phyloP scores from a whole-genome alignment of 2,329 filamentous ascomycete genomes.

The Drechslerella coelobrocha region DNA sequence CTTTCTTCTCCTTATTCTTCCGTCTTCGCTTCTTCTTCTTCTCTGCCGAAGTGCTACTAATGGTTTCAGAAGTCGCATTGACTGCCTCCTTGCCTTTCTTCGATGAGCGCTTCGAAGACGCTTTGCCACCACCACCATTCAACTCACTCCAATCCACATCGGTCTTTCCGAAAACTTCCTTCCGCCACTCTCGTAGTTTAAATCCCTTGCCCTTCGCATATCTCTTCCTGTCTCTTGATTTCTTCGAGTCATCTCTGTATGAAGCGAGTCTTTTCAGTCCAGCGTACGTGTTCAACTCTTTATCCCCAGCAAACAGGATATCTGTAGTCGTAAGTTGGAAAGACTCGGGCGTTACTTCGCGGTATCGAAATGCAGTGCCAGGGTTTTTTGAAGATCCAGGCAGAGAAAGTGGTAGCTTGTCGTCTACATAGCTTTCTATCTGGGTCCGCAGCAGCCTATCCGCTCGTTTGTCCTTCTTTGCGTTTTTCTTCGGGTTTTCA shows the following conservation, averaged over 20 bases:
- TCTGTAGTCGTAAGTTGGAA: slow-evolving; percentile 90
- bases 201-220: slow-evolving; percentile 86
- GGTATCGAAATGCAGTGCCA: slow-evolving; percentile 76
- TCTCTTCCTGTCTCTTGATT: slow-evolving; percentile 83
- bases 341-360: slow-evolving; percentile 86
- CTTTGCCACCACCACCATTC: slow-evolving; percentile 46
- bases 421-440: slow-evolving; percentile 44
- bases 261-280: slow-evolving; percentile 93
- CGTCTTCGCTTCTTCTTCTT: slow-evolving; percentile 59
- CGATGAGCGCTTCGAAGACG: slow-evolving; percentile 41
- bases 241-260: slow-evolving; percentile 88
- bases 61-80: slow-evolving; percentile 56
- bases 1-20: slow-evolving; percentile 56
- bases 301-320: slow-evolving; percentile 88
- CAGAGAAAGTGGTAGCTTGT: slow-evolving; percentile 40
- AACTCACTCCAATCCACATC: slow-evolving; percentile 49
- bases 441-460: slow-evolving; percentile 44
- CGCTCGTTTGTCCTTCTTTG: slow-evolving; percentile 65
- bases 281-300: slow-evolving; percentile 84
- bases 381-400: slow-evolving; percentile 57
- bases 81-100: slow-evolving; percentile 56
- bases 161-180: slow-evolving; percentile 68
- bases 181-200: slow-evolving; percentile 78
- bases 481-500: slow-evolving; percentile 57
- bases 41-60: slow-evolving; percentile 48